A percentile compares a stretch with the other conserved stretches of the same genome.
Conservation (phyloP, 2,329 filamentous ascomycete species). For the Aspergillus nomiae region DNA sequence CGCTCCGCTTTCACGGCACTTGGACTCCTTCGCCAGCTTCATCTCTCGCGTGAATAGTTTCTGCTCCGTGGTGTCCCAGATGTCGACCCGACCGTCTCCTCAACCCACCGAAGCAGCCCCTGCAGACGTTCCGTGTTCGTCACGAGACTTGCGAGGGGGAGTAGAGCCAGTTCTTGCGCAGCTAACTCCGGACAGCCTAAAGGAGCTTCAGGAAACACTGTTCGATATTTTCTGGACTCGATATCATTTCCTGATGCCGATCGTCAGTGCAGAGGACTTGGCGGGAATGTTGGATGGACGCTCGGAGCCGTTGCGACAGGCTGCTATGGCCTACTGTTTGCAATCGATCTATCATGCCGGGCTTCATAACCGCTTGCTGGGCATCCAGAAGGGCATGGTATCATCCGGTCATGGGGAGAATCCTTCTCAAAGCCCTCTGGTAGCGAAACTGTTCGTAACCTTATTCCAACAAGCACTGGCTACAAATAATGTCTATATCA, state of each 20-base stretch:
- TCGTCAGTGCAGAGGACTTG: not conserved
- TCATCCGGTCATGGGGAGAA: not conserved
- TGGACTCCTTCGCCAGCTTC: not conserved
- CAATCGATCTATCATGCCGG: constrained; percentile 20
- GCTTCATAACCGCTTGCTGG: constrained; percentile 19
- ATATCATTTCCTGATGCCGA: not conserved
- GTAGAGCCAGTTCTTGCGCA: not conserved
- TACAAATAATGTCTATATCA: constrained; percentile 5
- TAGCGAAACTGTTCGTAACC: not conserved
- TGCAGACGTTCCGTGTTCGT: not conserved
- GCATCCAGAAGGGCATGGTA: not conserved
- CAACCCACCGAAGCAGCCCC: not conserved
- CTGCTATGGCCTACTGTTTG: constrained; percentile 22
- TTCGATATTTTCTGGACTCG: not conserved
- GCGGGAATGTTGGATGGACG: not conserved
- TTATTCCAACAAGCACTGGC: not conserved
- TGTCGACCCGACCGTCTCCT: not conserved
- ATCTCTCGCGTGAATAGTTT: not conserved
- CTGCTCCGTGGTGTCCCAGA: not conserved
- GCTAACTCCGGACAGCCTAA: not conserved
- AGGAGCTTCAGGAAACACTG: not conserved
- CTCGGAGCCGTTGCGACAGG: constrained; percentile 13
- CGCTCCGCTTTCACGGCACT: not conserved
- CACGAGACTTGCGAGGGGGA: not conserved
- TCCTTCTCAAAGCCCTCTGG: not conserved